Base-by-base conservation (phyloP, 345 rosid genomes). In the Rhodomyrtus tomentosa region DNA sequence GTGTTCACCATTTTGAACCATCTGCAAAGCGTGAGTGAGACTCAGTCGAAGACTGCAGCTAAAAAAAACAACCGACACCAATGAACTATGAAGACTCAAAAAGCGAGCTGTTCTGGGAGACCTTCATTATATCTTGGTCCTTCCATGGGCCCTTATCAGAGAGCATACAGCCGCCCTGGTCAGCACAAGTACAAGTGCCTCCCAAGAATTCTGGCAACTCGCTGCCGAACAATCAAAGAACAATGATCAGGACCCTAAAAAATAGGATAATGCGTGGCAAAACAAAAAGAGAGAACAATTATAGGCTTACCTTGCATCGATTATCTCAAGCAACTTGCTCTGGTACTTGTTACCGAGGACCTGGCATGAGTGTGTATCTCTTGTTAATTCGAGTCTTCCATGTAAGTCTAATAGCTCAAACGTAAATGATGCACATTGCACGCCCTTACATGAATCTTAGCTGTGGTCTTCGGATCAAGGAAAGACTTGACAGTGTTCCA, bases 61-160 rank as follows among this genome's bases (percentile, higher is more conserved):
- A 8, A 18, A 62, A 11, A 62, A 32, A 29, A 32, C n/a, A 18
- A 51, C 58, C 22, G 36, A 32, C 76, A 2, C 42, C 4, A 16
- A 62, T 7, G 76, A 32, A 32, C 76, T 32, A 38, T 24, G 32
- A 62, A 32, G 76, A 62, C 38, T 53, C 27, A 25, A 42, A 62
- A 83, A 81, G 81, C 38, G 24, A 32, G 45, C 81, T 84, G 55
- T 49, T 76, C 55, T 6, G 24, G 52, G 74, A 10, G 42, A 96
- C 99, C 98, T 91, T 92, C 88, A 97, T 36, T 84, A 95, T 89
- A 84, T 93, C 96, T 36, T 89, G 88, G 84, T 95, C 88, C 48
- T 94, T 94, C 99, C 98, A 97, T 32, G 98, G 98, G 50, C 99
- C 99, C 89, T 95, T 97, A 89, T 97, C 98, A 80, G 98, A 95